phyloP scores from a whole-genome alignment of 108 stramenopile genomes.

The Nitzschia putrida region DNA sequence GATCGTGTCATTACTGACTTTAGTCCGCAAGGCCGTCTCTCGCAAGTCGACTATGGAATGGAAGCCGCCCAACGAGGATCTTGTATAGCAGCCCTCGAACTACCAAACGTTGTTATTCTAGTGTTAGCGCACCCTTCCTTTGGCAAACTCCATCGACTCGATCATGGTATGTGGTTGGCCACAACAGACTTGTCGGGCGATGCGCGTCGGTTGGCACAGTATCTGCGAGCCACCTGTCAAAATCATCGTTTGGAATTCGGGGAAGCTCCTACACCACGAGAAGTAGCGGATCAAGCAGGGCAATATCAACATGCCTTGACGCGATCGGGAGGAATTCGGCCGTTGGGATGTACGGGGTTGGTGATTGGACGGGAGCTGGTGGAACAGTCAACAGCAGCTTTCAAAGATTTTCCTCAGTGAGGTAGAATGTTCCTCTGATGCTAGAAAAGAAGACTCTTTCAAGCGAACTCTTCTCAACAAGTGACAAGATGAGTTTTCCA shows the following conservation, averaged over 20 bases:
- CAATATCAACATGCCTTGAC: slow-evolving; percentile 63
- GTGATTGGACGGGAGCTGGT: too few relatives aligned
- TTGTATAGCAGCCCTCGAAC: slow-evolving; percentile 16
- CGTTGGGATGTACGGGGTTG: slow-evolving; percentile 73
- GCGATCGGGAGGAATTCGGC: slow-evolving; percentile 61
- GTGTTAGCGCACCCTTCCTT: slow-evolving; percentile 37
- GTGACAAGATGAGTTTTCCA: too few relatives aligned
- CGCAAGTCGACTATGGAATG: slow-evolving; percentile 74
- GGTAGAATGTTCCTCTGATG: too few relatives aligned
- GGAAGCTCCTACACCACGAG: slow-evolving; percentile 54
- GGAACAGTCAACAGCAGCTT: too few relatives aligned
- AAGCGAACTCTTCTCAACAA: too few relatives aligned
- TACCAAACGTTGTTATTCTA: neutral
- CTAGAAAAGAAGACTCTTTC: too few relatives aligned
- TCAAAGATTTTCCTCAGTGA: too few relatives aligned
- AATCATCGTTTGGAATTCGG: slow-evolving; percentile 52
- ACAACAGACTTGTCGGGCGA: slow-evolving; percentile 77
- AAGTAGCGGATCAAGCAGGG: slow-evolving; percentile 61
- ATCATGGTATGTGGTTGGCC: slow-evolving; percentile 45
- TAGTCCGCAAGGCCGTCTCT: slow-evolving; percentile 57
- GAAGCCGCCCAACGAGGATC: slow-evolving; percentile 58
- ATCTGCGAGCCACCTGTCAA: slow-evolving; percentile 47
- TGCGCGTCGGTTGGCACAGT: slow-evolving; percentile 55
- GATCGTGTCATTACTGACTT: slow-evolving; percentile 81
- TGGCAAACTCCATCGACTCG: slow-evolving; percentile 52